These are phyloP conservation scores for Aspergillus chevalieri DNA, from an alignment of 2,329 filamentous ascomycete species.

Conservation along the genomic window DNA sequence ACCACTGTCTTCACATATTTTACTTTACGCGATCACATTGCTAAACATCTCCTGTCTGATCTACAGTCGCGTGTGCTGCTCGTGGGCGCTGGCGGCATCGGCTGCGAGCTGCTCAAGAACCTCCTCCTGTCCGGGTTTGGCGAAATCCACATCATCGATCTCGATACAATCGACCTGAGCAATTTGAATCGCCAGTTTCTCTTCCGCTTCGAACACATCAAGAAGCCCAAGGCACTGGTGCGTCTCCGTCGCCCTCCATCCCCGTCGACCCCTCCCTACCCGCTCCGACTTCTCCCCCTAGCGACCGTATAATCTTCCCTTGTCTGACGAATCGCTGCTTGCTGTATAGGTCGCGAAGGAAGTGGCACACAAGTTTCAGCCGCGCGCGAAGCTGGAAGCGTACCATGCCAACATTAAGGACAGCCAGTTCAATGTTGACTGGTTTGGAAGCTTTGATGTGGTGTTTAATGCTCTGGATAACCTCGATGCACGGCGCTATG, in stretches of 20 bases:
- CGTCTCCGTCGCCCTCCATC: constrained; percentile 22
- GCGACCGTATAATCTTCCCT: background rate
- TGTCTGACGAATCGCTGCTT: background rate
- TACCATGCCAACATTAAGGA: constrained; percentile 97
- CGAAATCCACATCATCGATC: constrained; percentile 89
- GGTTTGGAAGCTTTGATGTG: constrained; percentile 75
- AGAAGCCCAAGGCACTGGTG: constrained; percentile 90
- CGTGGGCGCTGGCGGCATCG: constrained; percentile 94
- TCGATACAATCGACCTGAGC: constrained; percentile 96
- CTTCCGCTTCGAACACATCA: constrained; percentile 94
- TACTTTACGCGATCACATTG: background rate
- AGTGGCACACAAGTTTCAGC: constrained; percentile 84
- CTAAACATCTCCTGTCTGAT: background rate
- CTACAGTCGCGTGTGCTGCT: constrained; percentile 76
- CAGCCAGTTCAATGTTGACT: constrained; percentile 72
- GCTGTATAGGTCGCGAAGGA: constrained; percentile 74
- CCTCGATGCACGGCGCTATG: constrained; percentile 83
- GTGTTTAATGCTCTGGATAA: constrained; percentile 98
- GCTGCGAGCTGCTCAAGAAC: constrained; percentile 96
- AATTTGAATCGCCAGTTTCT: constrained; percentile 97
- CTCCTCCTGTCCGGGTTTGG: constrained; percentile 87
- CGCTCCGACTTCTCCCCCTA: background rate
- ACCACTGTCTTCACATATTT: background rate
- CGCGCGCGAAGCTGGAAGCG: constrained; percentile 75
- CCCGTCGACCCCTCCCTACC: background rate